phyloP scores from a whole-genome alignment of 371 early-diverging fungal species.

The Nematocida minor region DNA sequence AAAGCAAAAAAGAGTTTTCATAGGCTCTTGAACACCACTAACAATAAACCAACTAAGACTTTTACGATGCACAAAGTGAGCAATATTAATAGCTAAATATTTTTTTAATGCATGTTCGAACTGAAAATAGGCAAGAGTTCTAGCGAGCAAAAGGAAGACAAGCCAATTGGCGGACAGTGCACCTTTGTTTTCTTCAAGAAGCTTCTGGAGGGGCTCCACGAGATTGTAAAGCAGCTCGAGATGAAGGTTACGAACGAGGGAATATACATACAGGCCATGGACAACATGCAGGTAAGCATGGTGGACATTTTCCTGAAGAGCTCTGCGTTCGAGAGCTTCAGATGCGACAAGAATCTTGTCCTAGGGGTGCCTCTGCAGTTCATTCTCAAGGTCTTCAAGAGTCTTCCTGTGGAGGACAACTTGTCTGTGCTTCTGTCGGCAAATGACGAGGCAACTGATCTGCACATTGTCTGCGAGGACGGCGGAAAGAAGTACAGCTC shows the following conservation, averaged over 20 bases:
- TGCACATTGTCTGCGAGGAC: slow-evolving; percentile 64
- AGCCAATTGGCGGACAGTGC: slow-evolving; percentile 9
- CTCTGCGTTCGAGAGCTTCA: slow-evolving; percentile 83
- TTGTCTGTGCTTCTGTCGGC: slow-evolving; percentile 40
- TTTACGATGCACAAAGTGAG: no score
- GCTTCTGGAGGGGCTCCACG: slow-evolving; percentile 87
- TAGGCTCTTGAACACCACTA: neutral
- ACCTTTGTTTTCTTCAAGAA: slow-evolving; percentile 71
- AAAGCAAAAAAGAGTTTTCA: neutral
- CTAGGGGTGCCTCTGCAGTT: slow-evolving; percentile 79
- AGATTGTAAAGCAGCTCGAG: slow-evolving; percentile 87
- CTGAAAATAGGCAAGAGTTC: slow-evolving; percentile 46
- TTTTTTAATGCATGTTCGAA: slow-evolving; percentile 59
- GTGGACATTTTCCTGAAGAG: slow-evolving; percentile 76
- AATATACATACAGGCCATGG: slow-evolving; percentile 93
- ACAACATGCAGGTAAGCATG: slow-evolving; percentile 88
- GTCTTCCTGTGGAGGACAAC: slow-evolving; percentile 62
- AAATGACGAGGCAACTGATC: slow-evolving; percentile 33
- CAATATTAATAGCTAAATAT: slow-evolving; percentile 16
- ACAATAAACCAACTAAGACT: neutral
- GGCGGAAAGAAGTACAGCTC: slow-evolving; percentile 79
- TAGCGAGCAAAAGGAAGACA: slow-evolving; percentile 16
- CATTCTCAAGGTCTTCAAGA: slow-evolving; percentile 82
- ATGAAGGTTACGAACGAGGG: slow-evolving; percentile 89
- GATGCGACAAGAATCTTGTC: slow-evolving; percentile 79